A percentile compares a stretch with the other conserved stretches of the same genome.
Conservation (phyloP, 805 yeast genomes). For the Metschnikowia similis region DNA sequence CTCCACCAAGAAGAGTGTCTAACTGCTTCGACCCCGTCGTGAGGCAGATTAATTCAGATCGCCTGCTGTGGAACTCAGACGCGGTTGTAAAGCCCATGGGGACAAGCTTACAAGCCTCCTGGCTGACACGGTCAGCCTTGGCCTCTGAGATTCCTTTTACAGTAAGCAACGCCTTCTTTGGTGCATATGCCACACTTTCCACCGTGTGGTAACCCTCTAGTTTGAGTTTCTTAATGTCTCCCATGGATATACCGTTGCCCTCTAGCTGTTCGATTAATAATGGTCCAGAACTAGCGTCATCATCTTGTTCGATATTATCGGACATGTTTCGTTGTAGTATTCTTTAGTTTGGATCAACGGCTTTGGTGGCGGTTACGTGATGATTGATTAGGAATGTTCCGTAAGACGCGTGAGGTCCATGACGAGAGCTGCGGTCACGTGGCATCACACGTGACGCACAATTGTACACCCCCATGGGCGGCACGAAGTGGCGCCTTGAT, state of each 20-base stretch:
- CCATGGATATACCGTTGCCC: conserved; percentile 81
- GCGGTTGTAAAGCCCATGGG: conserved; percentile 98
- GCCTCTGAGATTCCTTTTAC: conserved; percentile 94
- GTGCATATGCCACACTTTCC: conserved; percentile 90
- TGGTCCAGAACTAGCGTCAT: conserved; percentile 55
- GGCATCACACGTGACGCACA: neutral
- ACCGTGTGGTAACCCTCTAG: conserved; percentile 87
- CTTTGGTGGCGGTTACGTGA: neutral
- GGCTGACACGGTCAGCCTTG: conserved; percentile 80
- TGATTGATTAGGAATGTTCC: neutral
- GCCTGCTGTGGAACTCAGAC: conserved; percentile 83
- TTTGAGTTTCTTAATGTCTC: conserved; percentile 74
- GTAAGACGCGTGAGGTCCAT: conserved; percentile 1
- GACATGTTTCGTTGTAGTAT: conserved; percentile 7
- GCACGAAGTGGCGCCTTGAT: no score
- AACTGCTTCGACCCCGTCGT: conserved; percentile 95
- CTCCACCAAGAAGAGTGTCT: conserved; percentile 92
- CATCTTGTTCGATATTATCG: conserved; percentile 30
- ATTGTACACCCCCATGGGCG: no score
- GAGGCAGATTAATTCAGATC: conserved; percentile 85
- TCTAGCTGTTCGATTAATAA: conserved; percentile 51
- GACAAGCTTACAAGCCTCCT: conserved; percentile 80
- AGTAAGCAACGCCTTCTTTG: conserved; percentile 68
- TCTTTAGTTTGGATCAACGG: neutral
- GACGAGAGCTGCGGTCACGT: neutral